Conservation (phyloP, 176 grass and related monocot genomes). For the Triticum timopheevii region DNA sequence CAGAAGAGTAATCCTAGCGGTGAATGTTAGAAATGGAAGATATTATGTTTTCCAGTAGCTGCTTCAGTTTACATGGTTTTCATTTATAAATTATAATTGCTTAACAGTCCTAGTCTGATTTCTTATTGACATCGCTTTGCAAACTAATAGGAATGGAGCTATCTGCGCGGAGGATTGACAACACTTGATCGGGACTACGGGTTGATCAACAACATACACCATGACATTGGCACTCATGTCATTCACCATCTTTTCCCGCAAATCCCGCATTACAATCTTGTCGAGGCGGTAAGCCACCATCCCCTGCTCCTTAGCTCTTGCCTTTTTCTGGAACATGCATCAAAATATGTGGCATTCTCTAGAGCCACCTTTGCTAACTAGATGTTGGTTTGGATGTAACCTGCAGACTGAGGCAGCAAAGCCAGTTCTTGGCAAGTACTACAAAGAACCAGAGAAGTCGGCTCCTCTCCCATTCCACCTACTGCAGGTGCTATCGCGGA, state of each 20-base stretch:
- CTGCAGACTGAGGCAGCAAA: slow-evolving; percentile 86
- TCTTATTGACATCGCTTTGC: slow-evolving; percentile 5
- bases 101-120: not conserved
- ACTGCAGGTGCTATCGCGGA: slow-evolving; percentile 45
- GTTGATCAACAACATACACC: slow-evolving; percentile 89
- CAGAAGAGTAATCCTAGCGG: not conserved
- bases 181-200: slow-evolving; percentile 93
- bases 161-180: slow-evolving; percentile 87
- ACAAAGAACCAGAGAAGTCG: slow-evolving; percentile 81
- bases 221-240: slow-evolving; percentile 97
- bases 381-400: slow-evolving; percentile 9
- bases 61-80: not conserved
- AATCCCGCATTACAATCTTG: slow-evolving; percentile 90
- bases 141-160: slow-evolving; percentile 79
- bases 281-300: slow-evolving; percentile 69
- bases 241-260: slow-evolving; percentile 95
- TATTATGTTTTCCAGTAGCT: not conserved
- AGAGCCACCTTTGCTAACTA: slow-evolving; percentile 19
- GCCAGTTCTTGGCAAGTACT: slow-evolving; percentile 91
- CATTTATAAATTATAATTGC: not conserved
- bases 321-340: not conserved
- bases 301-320: not conserved
- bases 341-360: not conserved
- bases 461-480: slow-evolving; percentile 75
- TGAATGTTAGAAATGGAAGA: slow-evolving; percentile 1